Evolutionary conservation across 2,329 filamentous ascomycete species (phyloP).

Genomic region (Fusarium sp.): DNA sequence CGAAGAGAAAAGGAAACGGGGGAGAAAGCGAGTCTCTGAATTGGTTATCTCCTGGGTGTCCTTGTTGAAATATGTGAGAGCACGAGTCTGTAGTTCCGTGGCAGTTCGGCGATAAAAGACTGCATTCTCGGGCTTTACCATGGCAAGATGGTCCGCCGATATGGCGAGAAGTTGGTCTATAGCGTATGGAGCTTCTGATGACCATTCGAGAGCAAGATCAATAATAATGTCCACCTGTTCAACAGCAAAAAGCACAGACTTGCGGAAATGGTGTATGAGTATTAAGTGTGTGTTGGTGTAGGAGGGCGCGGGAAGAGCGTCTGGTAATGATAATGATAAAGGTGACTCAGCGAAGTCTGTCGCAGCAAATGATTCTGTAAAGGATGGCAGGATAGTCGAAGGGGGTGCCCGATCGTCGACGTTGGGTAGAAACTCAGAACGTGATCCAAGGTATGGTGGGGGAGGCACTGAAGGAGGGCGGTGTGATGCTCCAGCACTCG

Average conservation of each 20-base stretch:
- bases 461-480: conserved; percentile 32
- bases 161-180: conserved; percentile 64
- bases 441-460: conserved; percentile 27
- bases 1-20: conserved; percentile 62
- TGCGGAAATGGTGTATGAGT: conserved; percentile 57
- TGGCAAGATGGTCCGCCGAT: conserved; percentile 59
- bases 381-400: conserved; percentile 44
- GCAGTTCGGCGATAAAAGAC: conserved; percentile 53
- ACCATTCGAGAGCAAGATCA: conserved; percentile 53
- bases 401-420: conserved; percentile 20
- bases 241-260: conserved; percentile 44
- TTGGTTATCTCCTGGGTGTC: conserved; percentile 48
- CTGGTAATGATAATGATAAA: conserved; percentile 21
- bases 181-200: conserved; percentile 59
- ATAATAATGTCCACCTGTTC: conserved; percentile 46
- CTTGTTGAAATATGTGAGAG: conserved; percentile 57
- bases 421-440: conserved; percentile 8
- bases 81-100: conserved; percentile 62
- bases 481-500: conserved; percentile 30
- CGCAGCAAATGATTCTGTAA: conserved; percentile 38
- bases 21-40: conserved; percentile 51
- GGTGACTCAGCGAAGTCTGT: conserved; percentile 32
- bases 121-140: conserved; percentile 39
- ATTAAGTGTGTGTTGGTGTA: conserved; percentile 58
- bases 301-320: conserved; percentile 34